phyloP scores from a whole-genome alignment of 306 rosid species.

The Corylus americana region DNA sequence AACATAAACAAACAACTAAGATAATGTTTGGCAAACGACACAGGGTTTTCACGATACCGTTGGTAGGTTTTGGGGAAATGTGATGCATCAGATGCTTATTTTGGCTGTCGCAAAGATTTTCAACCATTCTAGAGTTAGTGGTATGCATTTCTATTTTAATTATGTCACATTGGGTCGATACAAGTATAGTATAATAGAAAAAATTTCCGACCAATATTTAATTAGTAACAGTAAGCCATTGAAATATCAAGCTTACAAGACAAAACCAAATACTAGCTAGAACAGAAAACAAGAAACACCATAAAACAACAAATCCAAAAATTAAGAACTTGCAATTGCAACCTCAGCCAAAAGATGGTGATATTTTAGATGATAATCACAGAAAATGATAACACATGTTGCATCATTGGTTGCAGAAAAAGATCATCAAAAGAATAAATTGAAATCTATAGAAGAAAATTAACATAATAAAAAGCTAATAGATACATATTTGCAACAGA shows the following conservation, averaged over 20 bases:
- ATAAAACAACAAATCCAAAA: neutral
- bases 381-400: neutral
- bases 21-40: too few relatives aligned
- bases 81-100: too few relatives aligned
- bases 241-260: slow-evolving; percentile 16
- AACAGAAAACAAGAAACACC: neutral
- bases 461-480: neutral
- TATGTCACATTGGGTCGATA: too few relatives aligned
- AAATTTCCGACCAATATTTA: too few relatives aligned
- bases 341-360: slow-evolving; percentile 84
- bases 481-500: slow-evolving; percentile 16
- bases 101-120: too few relatives aligned
- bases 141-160: too few relatives aligned
- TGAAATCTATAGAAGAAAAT: neutral
- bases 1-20: too few relatives aligned
- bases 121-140: too few relatives aligned
- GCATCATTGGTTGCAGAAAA: slow-evolving; percentile 57
- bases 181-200: neutral
- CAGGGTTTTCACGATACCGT: too few relatives aligned
- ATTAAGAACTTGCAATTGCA: slow-evolving; percentile 23
- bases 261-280: too few relatives aligned
- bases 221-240: slow-evolving; percentile 58
- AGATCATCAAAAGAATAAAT: neutral
- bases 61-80: too few relatives aligned
- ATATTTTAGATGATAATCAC: slow-evolving; percentile 52